Base-by-base conservation (phyloP, 1,284 basidiomycete genomes). In the Microbotryomycetes sp. region DNA sequence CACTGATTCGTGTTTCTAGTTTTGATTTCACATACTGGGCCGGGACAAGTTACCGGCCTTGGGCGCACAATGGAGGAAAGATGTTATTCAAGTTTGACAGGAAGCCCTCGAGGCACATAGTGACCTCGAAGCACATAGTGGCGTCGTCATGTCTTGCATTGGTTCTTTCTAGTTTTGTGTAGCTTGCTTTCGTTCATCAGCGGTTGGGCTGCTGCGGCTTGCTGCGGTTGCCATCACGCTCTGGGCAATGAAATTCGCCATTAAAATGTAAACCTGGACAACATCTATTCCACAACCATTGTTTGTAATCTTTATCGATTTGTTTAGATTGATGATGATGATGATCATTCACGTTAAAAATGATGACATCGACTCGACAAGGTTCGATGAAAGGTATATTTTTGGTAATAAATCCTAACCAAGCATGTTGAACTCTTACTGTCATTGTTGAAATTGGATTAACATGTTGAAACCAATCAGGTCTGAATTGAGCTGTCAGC, bases 311-410 rank as follows among this genome's bases (percentile, higher is more conserved):
- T 23, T 53, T 58, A 7, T 47, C 19, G 14, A 16, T 30, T n/a
- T 28, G 45, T 54, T 19, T 26, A 22, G 2, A n/a, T 23, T 6
- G 15, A 32, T 4, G 9, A 14, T 1, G 7, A 14, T 2, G n/a
- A 4, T 36, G 15, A 47, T 67, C 66, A 23, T 67, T 67, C 32
- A 53, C 48, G 1, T 58, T 56, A 16, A 26, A 42, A 2, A 67
- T 49, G 31, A 67, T 46, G 7, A 56, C 63, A 15, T 46, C 60
- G 16, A 60, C 56, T 14, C 49, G 56, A 7, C 48, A 51, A 0
- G 66, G 66, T 29, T 64, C 60, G 19, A 65, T 12, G 56, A 56
- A 67, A 0, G 66, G 66, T 3, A 65, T 30, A 14, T 63, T 63
- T 42, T 42, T 42, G 19, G 12, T 9, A 9, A 19, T 42, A 42